phyloP scores from a whole-genome alignment of 225 moss, liverwort and hornwort species.

The Ulota crispa region DNA sequence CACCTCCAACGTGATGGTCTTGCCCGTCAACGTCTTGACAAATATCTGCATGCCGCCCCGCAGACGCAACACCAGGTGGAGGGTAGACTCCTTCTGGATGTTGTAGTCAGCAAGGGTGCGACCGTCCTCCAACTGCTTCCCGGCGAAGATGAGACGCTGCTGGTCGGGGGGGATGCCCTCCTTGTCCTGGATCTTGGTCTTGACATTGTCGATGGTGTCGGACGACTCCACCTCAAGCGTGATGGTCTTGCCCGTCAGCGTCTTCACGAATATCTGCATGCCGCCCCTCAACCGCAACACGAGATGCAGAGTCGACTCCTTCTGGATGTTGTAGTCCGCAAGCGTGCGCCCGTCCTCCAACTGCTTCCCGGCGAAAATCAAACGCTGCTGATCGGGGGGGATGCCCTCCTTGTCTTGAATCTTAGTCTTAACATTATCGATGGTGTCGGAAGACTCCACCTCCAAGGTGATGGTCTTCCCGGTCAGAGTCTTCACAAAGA shows the following conservation, averaged over 20 bases:
- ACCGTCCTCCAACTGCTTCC: background rate
- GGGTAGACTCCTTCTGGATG: background rate
- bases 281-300: background rate
- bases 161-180: background rate
- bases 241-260: slow-evolving; percentile 6
- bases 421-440: background rate
- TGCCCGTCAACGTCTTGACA: background rate
- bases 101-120: background rate
- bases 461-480: slow-evolving; percentile 17
- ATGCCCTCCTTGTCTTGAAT: slow-evolving; percentile 1
- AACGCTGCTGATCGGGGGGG: background rate
- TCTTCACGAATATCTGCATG: slow-evolving; percentile 4
- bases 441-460: background rate
- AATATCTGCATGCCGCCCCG: background rate
- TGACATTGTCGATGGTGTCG: background rate
- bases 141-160: background rate
- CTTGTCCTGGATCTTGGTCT: background rate
- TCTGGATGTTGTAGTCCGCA: slow-evolving; percentile 9
- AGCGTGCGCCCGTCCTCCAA: slow-evolving; percentile 5
- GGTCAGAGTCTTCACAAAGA: slow-evolving; percentile 8
- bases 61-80: background rate
- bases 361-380: slow-evolving; percentile 3
- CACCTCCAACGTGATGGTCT: background rate
- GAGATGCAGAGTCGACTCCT: background rate
- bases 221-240: slow-evolving; percentile 4